Conservation (phyloP, 768 basidiomycete species). For the Boletus edulis region DNA sequence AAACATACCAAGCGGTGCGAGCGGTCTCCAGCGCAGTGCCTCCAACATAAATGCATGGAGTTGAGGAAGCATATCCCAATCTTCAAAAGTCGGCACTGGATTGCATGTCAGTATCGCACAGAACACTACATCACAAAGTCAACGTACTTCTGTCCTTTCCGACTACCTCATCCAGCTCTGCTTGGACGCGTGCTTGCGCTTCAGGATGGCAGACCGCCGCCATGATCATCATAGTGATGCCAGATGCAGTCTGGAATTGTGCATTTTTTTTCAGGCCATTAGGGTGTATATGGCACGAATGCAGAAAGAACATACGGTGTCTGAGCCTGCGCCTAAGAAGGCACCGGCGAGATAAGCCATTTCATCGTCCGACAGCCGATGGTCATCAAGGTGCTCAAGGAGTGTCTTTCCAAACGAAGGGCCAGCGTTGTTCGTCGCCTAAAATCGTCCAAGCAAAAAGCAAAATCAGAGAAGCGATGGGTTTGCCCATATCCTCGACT, state of each 20-base stretch:
- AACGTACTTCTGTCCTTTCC: conserved; percentile 32
- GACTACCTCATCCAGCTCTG: conserved; percentile 49
- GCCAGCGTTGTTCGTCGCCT: conserved; percentile 9
- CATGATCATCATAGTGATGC: conserved; percentile 47
- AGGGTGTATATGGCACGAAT: no score
- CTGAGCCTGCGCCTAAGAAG: conserved; percentile 59
- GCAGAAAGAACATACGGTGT: conserved; percentile 37
- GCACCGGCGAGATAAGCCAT: conserved; percentile 57
- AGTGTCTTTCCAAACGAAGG: conserved; percentile 49
- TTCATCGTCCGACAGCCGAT: conserved; percentile 49
- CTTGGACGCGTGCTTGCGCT: conserved; percentile 45
- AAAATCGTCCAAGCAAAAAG: neutral
- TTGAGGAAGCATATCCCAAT: conserved; percentile 30
- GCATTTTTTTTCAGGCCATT: neutral
- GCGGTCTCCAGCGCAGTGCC: conserved; percentile 34
- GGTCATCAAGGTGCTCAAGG: conserved; percentile 46
- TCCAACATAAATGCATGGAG: conserved; percentile 36
- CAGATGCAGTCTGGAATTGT: conserved; percentile 40
- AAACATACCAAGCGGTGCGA: conserved; percentile 27
- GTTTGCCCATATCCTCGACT: neutral
- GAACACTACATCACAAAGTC: neutral
- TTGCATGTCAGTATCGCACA: neutral
- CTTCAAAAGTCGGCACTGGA: conserved; percentile 35
- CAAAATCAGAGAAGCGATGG: neutral
- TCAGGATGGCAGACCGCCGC: conserved; percentile 49